Percentiles rank a stretch among this genome's conserved stretches.
Conservation (phyloP, 331 rosid species). For the Acacia pycnantha region DNA sequence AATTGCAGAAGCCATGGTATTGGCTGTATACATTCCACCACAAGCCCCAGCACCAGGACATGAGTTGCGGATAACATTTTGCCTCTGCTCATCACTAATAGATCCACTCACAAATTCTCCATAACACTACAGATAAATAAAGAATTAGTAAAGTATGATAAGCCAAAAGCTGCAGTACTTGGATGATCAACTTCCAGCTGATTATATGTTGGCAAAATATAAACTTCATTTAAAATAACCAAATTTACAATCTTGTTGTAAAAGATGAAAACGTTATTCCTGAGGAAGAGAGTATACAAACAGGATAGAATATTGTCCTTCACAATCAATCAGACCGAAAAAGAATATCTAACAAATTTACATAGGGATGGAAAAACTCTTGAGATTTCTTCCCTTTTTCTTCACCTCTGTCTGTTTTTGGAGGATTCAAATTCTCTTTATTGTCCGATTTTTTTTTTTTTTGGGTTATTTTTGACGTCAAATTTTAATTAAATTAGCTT, state of each 20-base stretch:
- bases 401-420: background rate
- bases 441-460: background rate
- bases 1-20: slow-evolving; percentile 98
- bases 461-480: background rate
- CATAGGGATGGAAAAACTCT: slow-evolving; percentile 4
- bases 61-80: slow-evolving; percentile 67
- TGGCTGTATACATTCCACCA: slow-evolving; percentile 99
- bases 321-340: slow-evolving; percentile 2
- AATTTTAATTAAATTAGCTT: background rate
- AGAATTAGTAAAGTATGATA: background rate
- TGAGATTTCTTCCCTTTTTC: background rate
- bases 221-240: slow-evolving; percentile 6
- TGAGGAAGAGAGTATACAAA: slow-evolving; percentile 7
- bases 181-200: slow-evolving; percentile 2
- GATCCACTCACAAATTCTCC: slow-evolving; percentile 94
- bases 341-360: background rate
- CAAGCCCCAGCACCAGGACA: slow-evolving; percentile 99
- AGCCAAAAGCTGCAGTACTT: slow-evolving; percentile 8
- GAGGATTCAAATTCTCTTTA: background rate
- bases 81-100: slow-evolving; percentile 67
- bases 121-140: slow-evolving; percentile 55
- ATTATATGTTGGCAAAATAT: slow-evolving; percentile 1
- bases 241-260: background rate
- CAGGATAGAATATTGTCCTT: background rate
- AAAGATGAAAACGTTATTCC: background rate